Conservation (phyloP, 352 stramenopile species). For the Phytophthora pistaciae region DNA sequence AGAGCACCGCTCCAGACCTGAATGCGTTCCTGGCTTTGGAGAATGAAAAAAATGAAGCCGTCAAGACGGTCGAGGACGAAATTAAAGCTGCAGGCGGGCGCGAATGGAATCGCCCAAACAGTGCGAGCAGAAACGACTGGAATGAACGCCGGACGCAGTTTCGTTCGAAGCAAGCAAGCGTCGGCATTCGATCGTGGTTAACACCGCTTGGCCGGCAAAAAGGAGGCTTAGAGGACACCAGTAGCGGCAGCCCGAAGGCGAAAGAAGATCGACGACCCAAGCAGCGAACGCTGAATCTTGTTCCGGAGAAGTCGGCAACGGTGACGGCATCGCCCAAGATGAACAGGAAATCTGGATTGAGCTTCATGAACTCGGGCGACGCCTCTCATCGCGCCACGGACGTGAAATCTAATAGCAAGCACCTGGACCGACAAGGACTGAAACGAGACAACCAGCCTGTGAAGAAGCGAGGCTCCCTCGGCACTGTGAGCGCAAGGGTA, state of each 20-base stretch:
- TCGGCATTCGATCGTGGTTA: slow-evolving; percentile 25
- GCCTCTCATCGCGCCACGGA: slow-evolving; percentile 17
- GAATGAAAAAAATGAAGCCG: slow-evolving; percentile 22
- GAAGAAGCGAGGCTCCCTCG: slow-evolving; percentile 30
- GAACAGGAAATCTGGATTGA: slow-evolving; percentile 26
- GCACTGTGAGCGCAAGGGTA: slow-evolving; percentile 34
- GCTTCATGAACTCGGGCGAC: slow-evolving; percentile 19
- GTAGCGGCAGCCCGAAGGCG: slow-evolving; percentile 7
- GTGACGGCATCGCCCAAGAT: slow-evolving; percentile 10
- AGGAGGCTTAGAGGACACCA: slow-evolving; percentile 19
- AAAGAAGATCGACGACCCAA: slow-evolving; percentile 10
- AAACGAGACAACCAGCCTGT: slow-evolving; percentile 4
- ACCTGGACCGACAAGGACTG: not conserved
- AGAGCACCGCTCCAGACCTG: slow-evolving; percentile 19
- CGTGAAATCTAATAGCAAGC: slow-evolving; percentile 3
- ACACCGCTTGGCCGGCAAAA: slow-evolving; percentile 11
- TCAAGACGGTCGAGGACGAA: slow-evolving; percentile 11
- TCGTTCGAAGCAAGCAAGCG: slow-evolving; percentile 15
- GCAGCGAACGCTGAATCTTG: slow-evolving; percentile 26
- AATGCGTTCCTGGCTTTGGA: slow-evolving; percentile 47
- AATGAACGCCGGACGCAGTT: slow-evolving; percentile 24
- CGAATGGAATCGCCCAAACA: slow-evolving; percentile 1
- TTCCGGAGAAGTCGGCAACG: not conserved
- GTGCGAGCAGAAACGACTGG: slow-evolving; percentile 25
- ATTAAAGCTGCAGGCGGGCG: slow-evolving; percentile 8